Percentiles rank a stretch among this genome's conserved stretches.
phyloP scores from a whole-genome alignment of 495 filamentous ascomycete species.

The Aspergillus baeticus region DNA sequence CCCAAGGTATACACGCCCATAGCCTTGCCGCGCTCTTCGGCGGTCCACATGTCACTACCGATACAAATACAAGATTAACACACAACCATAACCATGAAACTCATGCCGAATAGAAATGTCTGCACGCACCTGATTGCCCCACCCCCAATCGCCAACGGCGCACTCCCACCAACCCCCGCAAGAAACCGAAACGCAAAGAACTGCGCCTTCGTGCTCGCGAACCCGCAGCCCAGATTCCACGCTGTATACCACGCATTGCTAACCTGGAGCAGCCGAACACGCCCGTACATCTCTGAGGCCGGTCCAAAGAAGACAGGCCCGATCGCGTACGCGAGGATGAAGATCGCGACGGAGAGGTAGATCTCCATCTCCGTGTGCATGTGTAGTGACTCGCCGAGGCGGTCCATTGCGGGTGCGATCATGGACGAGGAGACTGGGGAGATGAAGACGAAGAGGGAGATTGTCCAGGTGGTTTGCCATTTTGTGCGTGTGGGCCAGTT shows the following conservation, averaged over 20 bases:
- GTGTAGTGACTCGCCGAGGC: constrained; percentile 57
- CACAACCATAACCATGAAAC: no score
- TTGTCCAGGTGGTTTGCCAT: constrained; percentile 59
- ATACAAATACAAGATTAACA: no score
- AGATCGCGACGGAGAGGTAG: constrained; percentile 65
- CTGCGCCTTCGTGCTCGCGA: constrained; percentile 46
- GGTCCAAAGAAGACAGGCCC: constrained; percentile 70
- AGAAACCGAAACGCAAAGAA: constrained; percentile 59
- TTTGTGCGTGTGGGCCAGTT: constrained; percentile 57
- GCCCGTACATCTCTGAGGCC: constrained; percentile 72
- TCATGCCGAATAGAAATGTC: no score
- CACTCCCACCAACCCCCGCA: constrained; percentile 57
- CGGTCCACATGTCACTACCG: constrained; percentile 67
- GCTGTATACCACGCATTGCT: constrained; percentile 66
- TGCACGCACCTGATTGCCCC: constrained; percentile 20
- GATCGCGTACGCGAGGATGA: constrained; percentile 72
- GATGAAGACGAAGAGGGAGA: constrained; percentile 67
- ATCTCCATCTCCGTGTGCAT: constrained; percentile 53
- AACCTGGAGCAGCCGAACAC: constrained; percentile 57
- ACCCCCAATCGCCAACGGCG: constrained; percentile 42
- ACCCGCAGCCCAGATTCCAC: constrained; percentile 56
- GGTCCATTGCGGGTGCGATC: constrained; percentile 63
- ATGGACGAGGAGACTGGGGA: constrained; percentile 71
- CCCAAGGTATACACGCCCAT: constrained; percentile 63
- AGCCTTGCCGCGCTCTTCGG: constrained; percentile 64